phyloP scores from a whole-genome alignment of 306 rosid species.

The Vigna reflexopilosa region DNA sequence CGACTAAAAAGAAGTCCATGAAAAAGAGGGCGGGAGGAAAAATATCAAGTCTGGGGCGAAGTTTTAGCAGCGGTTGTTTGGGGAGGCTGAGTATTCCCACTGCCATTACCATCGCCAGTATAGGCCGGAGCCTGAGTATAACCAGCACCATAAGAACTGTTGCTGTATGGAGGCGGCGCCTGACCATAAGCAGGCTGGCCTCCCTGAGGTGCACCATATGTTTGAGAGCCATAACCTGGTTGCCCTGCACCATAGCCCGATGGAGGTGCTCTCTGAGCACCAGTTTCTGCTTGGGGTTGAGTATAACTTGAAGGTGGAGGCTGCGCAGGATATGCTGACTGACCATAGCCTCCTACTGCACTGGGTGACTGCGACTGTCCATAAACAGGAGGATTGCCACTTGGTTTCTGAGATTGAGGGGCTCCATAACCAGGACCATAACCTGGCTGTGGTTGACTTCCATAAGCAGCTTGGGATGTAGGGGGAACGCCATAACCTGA shows the following conservation, averaged over 20 bases:
- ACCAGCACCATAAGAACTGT: conserved; percentile 68
- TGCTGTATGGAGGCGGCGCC: conserved; percentile 66
- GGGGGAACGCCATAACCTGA: conserved; percentile 80
- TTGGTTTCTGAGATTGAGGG: conserved; percentile 72
- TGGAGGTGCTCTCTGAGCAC: conserved; percentile 65
- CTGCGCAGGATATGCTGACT: conserved; percentile 71
- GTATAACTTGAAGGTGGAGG: conserved; percentile 75
- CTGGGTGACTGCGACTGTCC: conserved; percentile 79
- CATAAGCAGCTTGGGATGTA: conserved; percentile 80
- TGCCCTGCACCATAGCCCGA: conserved; percentile 68
- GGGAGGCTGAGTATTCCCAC: conserved; percentile 54
- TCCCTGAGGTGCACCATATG: conserved; percentile 71
- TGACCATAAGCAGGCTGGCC: conserved; percentile 83
- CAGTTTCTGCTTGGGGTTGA: conserved; percentile 76
- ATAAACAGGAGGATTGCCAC: conserved; percentile 62
- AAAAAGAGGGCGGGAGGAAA: neutral
- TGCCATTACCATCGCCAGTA: conserved; percentile 56
- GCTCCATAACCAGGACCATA: conserved; percentile 82
- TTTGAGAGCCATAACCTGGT: conserved; percentile 72
- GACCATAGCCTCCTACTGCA: conserved; percentile 69
- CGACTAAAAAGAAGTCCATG: neutral
- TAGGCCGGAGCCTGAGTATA: conserved; percentile 73
- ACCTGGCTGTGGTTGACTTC: conserved; percentile 72
- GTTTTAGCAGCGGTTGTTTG: conserved; percentile 71
- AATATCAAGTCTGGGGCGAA: conserved; percentile 74